Evolutionary conservation across 208 protist species (phyloP), one percentile per base, ranked within the genome.

Genomic region (Acanthamoeba royreba): DNA sequence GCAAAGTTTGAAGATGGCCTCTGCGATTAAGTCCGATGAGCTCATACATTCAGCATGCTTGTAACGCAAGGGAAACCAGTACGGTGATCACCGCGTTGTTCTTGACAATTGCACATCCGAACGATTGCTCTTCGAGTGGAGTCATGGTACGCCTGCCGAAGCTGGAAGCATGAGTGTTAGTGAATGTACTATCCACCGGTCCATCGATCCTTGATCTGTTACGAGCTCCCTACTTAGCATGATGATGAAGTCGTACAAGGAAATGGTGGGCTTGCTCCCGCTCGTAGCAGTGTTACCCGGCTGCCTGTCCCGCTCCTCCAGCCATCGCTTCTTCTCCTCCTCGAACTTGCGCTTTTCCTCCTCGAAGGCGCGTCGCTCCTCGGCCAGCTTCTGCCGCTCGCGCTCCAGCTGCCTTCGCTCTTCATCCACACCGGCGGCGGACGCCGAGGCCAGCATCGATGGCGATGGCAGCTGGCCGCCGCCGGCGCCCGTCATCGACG

Each of bases 81-180:
- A 88, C 79, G 52, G 79, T 35, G 19, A 88, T 46, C 17, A 88
- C 33, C 13, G 28, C 11, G 35, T 58, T 42, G 79, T 61, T 61
- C 79, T 88, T 88, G 31, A 88, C 79, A 25, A 88, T 61, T 33
- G n/a, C 45, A 38, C 79, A 88, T 15, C 79, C 79, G 38, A 88
- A 88, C 8, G 79, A 63, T 46, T 88, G 79, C 52, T 52, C 52
- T 38, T 88, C 47, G 31, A 88, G 52, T 46, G 28, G 47, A 15
- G 79, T 42, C 19, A 25, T 15, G 17, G 28, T 8, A 8, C 79
- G 52, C n/a, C 45, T 66, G 19, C 45, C 47, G 22, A 88, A 88
- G n/a, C 45, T 88, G 35, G 7, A 86, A 8, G 38, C 3, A 28
- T 77, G 31, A 40, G n/a, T n/a, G n/a, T 61, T n/a, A 28, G n/a